Base-by-base conservation (phyloP, 768 basidiomycete species). In the Cystofilobasidium capitatum region DNA sequence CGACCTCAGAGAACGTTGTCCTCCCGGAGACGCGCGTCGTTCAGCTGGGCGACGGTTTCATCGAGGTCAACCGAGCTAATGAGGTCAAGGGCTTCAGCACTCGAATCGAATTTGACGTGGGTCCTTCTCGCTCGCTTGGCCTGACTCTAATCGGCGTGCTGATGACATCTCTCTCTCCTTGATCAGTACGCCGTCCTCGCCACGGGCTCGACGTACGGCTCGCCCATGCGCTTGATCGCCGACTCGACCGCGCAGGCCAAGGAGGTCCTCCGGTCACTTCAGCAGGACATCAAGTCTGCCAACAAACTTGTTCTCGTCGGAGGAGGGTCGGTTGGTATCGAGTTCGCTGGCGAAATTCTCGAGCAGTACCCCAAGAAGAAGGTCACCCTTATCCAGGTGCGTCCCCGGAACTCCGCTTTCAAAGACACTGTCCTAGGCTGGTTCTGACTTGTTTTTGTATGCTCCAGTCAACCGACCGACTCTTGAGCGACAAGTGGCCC, bases 251-350 rank as follows among this genome's bases (percentile, higher is more conserved):
- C 4, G 3, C 51, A 40, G 12, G 58, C 33, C 12, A 62, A 61
- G 24, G 45, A 62, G 40, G 40, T 14, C 33, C 51, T 68, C 37
- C 36, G 47, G 36, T 29, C 33, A 0, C 17, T 47, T 16, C 66
- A 68, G 31, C 0, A 37, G n/a, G 39, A 55, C 31, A 55, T 61
- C 66, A 35, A 20, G 10, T 20, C 58, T 5, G 45, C 58, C 26
- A 22, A 51, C 16, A 70, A 72, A 69, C 74, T 79, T 17, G 60
- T 78, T 20, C 71, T 78, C n/a, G 74, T 79, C 55, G 79, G 79
- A n/a, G 78, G 76, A 35, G 79, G 79, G 13, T 77, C 79, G 3
- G 64, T 79, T 33, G 79, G 79, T 22, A 64, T 69, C 31, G 62
- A 69, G 44, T 40, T 75, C 64, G 78, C 78, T 24, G 73, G 74